Percentiles rank a stretch among this genome's conserved stretches.
Conservation (phyloP, 805 yeast species). For the Yarrowia yakushimensis region DNA sequence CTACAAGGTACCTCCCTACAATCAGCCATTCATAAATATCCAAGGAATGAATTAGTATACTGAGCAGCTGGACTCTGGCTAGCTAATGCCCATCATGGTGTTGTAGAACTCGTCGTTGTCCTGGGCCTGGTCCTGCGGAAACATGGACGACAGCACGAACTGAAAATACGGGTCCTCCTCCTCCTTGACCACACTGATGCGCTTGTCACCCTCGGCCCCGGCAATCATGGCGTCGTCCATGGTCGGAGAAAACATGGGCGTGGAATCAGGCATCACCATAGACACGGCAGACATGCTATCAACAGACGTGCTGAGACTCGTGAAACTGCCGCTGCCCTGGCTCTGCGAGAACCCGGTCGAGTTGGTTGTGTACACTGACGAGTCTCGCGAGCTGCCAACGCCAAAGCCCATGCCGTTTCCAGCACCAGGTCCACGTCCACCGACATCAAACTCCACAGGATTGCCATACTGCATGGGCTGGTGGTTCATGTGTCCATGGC, state of each 20-base stretch:
- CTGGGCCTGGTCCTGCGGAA: constrained; percentile 3
- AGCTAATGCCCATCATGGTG: constrained; percentile 23
- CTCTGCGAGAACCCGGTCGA: constrained; percentile 13
- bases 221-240: neutral
- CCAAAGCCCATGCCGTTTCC: neutral
- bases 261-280: constrained; percentile 9
- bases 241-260: neutral
- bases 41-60: constrained; percentile 17
- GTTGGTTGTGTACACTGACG: constrained; percentile 7
- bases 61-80: constrained; percentile 12
- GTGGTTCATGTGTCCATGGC: neutral
- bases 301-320: constrained; percentile 18
- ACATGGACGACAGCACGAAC: constrained; percentile 19
- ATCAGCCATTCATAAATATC: neutral
- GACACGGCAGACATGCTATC: constrained; percentile 18
- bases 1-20: too few species aligned
- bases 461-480: constrained; percentile 15
- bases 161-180: constrained; percentile 20
- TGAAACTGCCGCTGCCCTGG: constrained; percentile 18
- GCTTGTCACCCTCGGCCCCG: neutral
- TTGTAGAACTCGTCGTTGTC: constrained; percentile 21
- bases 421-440: neutral
- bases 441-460: constrained; percentile 20
- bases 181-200: constrained; percentile 4
- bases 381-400: neutral